Base-by-base conservation (phyloP, 2,329 filamentous ascomycete genomes). In the Sphaerulina musiva region DNA sequence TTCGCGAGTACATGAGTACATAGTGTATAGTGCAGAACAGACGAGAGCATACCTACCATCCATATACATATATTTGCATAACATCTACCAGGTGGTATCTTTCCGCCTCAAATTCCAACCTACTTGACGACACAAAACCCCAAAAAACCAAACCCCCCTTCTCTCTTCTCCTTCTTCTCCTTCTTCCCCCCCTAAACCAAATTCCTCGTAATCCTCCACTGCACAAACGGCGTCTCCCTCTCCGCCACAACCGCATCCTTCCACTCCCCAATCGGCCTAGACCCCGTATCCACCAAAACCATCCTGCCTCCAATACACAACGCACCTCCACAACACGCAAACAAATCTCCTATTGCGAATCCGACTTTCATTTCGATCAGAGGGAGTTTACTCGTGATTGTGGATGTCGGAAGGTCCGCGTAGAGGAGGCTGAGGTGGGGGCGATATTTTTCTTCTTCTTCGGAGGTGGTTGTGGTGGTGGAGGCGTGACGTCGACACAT, bases 321-420 rank as follows among this genome's bases (percentile, higher is more conserved):
- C 34, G 60, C 56, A 2, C 62, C 62, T 23, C 62, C 62, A 57
- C 62, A 64, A 23, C 62, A 64, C 31, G 62, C 62, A 43, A 64
- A 64, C 20, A 62, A 29, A 56, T 64, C 62, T 23, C 62, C 62
- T 38, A 59, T 53, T 7, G 62, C 62, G 26, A 64, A 64, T 12
- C 62, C 62, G 45, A 64, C 54, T 34, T 62, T 62, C 60, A 64
- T 62, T 46, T 64, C 60, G 48, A 64, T 56, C 48, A 61, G 46
- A 14, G 62, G 52, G 4, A 61, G 29, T 46, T 62, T 61, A 12
- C 20, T 50, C 51, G 54, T 48, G 23, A 62, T 57, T 50, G 9
- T 17, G 14, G 14, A 17, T 1, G 60, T 64, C 20, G 59, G 52
- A 17, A 59, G 26, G 46, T 62, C 60, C 8, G 54, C 57, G 44